Evolutionary conservation across 495 filamentous ascomycete genomes (phyloP).

Genomic region (Durotheca rogersii): DNA sequence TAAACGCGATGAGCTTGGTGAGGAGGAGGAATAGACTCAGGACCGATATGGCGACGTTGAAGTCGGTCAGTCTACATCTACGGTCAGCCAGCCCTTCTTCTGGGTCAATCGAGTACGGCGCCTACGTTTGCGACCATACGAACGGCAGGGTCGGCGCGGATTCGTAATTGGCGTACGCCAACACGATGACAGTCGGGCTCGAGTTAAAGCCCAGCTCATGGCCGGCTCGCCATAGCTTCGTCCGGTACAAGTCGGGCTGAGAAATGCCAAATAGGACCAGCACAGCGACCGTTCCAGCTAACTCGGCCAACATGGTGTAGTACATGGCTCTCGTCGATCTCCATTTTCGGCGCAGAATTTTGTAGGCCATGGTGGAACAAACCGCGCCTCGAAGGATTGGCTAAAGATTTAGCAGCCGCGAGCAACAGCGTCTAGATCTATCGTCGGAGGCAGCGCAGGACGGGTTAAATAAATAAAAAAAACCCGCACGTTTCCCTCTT

Average conservation of each 20-base stretch:
- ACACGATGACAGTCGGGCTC: slow-evolving; percentile 68
- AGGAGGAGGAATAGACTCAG: slow-evolving; percentile 69
- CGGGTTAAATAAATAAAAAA: slow-evolving; percentile 25
- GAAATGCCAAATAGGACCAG: slow-evolving; percentile 82
- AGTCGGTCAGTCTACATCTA: slow-evolving; percentile 66
- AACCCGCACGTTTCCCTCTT: slow-evolving; percentile 20
- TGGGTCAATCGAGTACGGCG: slow-evolving; percentile 23
- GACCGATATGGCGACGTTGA: slow-evolving; percentile 79
- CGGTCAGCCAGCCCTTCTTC: slow-evolving; percentile 16
- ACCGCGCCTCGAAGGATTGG: slow-evolving; percentile 24
- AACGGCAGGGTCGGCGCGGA: slow-evolving; percentile 64
- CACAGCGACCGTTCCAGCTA: slow-evolving; percentile 65
- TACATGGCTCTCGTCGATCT: slow-evolving; percentile 62
- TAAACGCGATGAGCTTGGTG: slow-evolving; percentile 63
- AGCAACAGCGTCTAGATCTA: slow-evolving; percentile 15
- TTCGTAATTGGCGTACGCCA: slow-evolving; percentile 73
- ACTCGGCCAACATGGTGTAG: slow-evolving; percentile 67
- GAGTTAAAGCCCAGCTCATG: slow-evolving; percentile 80
- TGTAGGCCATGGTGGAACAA: slow-evolving; percentile 42
- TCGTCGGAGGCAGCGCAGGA: slow-evolving; percentile 1
- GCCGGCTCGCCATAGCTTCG: slow-evolving; percentile 79
- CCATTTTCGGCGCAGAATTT: slow-evolving; percentile 58
- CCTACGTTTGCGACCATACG: slow-evolving; percentile 82
- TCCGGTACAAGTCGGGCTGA: slow-evolving; percentile 74
- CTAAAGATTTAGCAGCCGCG: slow-evolving; percentile 2